Base-by-base conservation (phyloP, 139 green algal species). In the Chlorella sp. region DNA sequence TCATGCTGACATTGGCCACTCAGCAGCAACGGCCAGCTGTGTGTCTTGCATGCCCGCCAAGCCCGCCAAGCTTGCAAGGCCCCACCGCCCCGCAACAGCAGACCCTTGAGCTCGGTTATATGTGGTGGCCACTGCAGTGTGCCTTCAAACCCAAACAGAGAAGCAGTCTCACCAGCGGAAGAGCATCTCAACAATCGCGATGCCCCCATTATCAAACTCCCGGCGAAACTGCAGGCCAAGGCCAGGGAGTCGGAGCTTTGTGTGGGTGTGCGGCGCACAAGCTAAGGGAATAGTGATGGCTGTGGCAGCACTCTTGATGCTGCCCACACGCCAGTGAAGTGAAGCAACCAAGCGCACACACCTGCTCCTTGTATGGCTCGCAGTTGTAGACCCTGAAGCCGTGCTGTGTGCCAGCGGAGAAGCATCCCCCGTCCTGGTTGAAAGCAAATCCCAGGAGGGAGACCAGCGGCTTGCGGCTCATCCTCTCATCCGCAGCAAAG, bases 361-460 rank as follows among this genome's bases (percentile, higher is more conserved):
- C 96, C 91, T 95, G 98, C 73, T 99, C 96, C 76, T 96, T 95
- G 80, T 99, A 99, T 5, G 98, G 97, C 36, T 99, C 96, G 90
- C 94, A 97, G 85, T 97, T 99, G 91, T 97, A 98, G 0, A 99
- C 95, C 0, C 96, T 86, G 88, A 99, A 99, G 11, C 98, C 97
- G 11, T 81, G 92, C 48, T 84, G 93, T 0, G 95, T 98, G 53
- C 96, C 97, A 30, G 92, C 96, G 1, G 94, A 93, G 86, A 99
- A 99, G 92, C 98, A 99, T 12, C 92, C 39, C 0, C 24, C 39
- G 36, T 87, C 60, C 60, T 87, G 80, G 80, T 85, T 85, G 81
- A 86, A 86, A 11, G 36, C 79, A 57, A 64, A 30, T 11, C 69
- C 69, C 69, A 77, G 69, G 1, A 77, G 69, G 26, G 69, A 34